These are phyloP conservation scores for Geotrichum aggregatum DNA, from an alignment of 1,139 yeast genomes.

Conservation along the genomic window DNA sequence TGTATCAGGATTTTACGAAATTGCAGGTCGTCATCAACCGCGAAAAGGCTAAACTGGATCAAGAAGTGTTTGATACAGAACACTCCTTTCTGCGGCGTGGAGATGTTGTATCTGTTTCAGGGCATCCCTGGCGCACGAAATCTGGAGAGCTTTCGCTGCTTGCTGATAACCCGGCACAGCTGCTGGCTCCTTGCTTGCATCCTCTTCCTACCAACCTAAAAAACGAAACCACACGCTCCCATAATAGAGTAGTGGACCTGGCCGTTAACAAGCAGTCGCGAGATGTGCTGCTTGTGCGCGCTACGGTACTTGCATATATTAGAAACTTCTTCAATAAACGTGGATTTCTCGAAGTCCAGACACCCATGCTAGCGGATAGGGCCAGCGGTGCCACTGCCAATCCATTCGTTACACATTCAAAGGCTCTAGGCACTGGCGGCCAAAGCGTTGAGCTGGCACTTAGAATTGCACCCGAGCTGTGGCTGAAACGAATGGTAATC, in stretches of 20 bases:
- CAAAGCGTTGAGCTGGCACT: constrained; percentile 46
- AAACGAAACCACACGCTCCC: constrained; percentile 55
- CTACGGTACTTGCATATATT: constrained; percentile 51
- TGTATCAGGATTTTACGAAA: constrained; percentile 52
- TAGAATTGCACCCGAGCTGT: constrained; percentile 90
- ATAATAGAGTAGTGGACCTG: constrained; percentile 71
- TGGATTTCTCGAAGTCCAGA: constrained; percentile 78
- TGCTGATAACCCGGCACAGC: constrained; percentile 45
- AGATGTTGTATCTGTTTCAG: constrained; percentile 61
- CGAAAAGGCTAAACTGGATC: constrained; percentile 36
- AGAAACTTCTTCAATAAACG: constrained; percentile 52
- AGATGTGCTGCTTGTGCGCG: constrained; percentile 51
- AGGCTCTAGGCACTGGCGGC: constrained; percentile 42
- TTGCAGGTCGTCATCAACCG: constrained; percentile 62
- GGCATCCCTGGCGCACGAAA: constrained; percentile 69
- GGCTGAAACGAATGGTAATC: constrained; percentile 79
- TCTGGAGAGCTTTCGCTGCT: constrained; percentile 76
- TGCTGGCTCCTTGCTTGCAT: constrained; percentile 66
- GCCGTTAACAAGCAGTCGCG: constrained; percentile 53
- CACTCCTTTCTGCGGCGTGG: constrained; percentile 60
- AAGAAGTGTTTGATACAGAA: constrained; percentile 45
- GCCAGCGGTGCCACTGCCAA: constrained; percentile 87
- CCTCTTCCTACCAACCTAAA: constrained; percentile 63
- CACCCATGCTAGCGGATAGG: constrained; percentile 70
- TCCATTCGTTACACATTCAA: constrained; percentile 63